Evolutionary conservation across 768 basidiomycete genomes (phyloP), one percentile per base, ranked within the genome.

Genomic region (Lactarius sp.): DNA sequence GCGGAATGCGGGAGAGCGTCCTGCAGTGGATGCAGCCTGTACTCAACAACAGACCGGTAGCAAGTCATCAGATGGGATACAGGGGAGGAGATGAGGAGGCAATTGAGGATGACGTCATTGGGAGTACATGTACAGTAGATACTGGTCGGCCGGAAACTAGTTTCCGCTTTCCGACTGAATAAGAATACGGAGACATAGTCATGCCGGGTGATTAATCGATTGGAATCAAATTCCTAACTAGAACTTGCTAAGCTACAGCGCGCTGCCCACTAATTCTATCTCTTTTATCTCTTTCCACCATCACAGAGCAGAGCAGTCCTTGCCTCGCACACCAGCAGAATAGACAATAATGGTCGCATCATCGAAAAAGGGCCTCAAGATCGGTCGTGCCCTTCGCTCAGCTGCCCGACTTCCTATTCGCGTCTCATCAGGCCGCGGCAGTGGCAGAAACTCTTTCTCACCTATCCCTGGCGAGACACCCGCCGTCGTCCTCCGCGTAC

Each of bases 391-490:
- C 1, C 79, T 88, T 74, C 84, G 81, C 70, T 78, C 78, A 8
- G 85, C 85, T 1, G 83, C 84, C 10, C 77, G 78, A 1, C 74
- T 86, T 39, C 84, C 85, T 13, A 75, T 76, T 0, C 79, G 80
- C 18, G 79, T 80, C 57, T 76, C 78, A 3, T 74, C 77, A 5
- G 75, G 75, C 59, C 73, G 76, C 27, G 77, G 76, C 47, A 75
- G 71, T 37, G 75, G 74, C 64, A 70, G 77, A 60, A 74, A 71
- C 53, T 56, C 72, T 9, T 72, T 78, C 67, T 71, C 74, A 0
- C 85, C 87, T 0, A 67, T 73, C 3, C 79, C 80, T 0, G 87
- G 87, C 18, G 90, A 92, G 71, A 74, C 74, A 0, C 88, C 91
- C 1, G 70, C 88, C 61, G 86, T 87, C 39, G 68, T 86, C 31